Conservation (phyloP, 805 yeast genomes). For the Saccharomycopsis sp. region DNA sequence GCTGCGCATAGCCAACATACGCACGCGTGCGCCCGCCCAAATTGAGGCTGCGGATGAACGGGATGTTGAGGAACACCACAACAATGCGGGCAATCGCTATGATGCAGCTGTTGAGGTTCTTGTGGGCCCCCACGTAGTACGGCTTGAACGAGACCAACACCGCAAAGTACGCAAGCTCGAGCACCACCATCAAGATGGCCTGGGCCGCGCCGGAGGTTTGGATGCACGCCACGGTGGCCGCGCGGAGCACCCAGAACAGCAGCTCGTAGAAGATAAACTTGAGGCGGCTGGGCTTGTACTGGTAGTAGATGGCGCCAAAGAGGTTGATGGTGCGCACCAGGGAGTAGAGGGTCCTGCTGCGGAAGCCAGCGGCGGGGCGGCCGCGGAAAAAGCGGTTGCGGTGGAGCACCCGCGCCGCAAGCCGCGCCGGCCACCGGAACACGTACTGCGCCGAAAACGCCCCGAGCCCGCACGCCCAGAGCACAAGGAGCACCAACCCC, state of each 20-base stretch:
- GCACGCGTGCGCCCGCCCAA: constrained; percentile 35
- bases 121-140: constrained; percentile 28
- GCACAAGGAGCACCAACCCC: constrained; percentile 30
- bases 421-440: constrained; percentile 15
- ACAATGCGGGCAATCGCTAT: constrained; percentile 35
- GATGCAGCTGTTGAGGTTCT: constrained; percentile 29
- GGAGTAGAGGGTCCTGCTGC: constrained; percentile 33
- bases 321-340: constrained; percentile 39
- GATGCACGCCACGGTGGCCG: constrained; percentile 38
- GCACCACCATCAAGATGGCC: constrained; percentile 32
- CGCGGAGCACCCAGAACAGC: constrained; percentile 29
- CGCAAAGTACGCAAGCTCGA: constrained; percentile 31
- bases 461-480: constrained; percentile 31
- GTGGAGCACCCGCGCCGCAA: constrained; percentile 17
- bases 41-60: constrained; percentile 34
- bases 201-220: constrained; percentile 41
- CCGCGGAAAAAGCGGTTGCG: background rate
- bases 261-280: constrained; percentile 35
- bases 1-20: constrained; percentile 38
- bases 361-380: constrained; percentile 12
- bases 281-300: constrained; percentile 37
- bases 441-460: constrained; percentile 32
- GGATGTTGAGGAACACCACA: constrained; percentile 37
- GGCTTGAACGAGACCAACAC: constrained; percentile 28
- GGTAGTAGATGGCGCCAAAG: constrained; percentile 41